Conservation (phyloP, 176 grass and related monocot genomes). For the Lolium perenne region DNA sequence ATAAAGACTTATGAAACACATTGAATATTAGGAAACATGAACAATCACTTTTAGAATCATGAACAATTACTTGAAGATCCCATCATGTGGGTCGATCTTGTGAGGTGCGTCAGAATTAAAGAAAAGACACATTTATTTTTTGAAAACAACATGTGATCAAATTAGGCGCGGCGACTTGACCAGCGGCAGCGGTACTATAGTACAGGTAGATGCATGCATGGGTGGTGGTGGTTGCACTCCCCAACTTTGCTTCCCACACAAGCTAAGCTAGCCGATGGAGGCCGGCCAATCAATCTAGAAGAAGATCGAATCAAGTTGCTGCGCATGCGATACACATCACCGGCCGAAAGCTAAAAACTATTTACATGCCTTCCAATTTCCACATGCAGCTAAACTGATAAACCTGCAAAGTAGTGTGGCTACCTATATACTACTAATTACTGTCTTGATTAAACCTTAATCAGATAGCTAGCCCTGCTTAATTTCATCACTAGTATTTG, state of each 20-base stretch:
- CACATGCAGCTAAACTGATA: slow-evolving; percentile 18
- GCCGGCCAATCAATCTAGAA: slow-evolving; percentile 42
- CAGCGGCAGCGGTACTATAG: too few species aligned
- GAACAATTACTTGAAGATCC: background rate
- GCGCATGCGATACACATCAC: background rate
- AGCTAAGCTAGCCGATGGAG: slow-evolving; percentile 46
- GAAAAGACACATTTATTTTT: slow-evolving; percentile 5
- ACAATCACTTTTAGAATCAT: too few species aligned
- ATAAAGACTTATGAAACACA: too few species aligned
- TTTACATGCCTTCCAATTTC: slow-evolving; percentile 32
- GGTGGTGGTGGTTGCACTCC: slow-evolving; percentile 22
- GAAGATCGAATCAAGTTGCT: slow-evolving; percentile 28
- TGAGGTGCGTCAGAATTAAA: background rate
- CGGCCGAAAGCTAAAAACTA: slow-evolving; percentile 40
- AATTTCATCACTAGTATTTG: background rate
- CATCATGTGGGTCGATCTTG: background rate
- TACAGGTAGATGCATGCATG: slow-evolving; percentile 7
- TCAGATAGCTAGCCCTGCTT: slow-evolving; percentile 1
- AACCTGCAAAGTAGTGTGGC: background rate
- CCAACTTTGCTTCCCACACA: slow-evolving; percentile 55
- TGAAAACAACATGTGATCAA: slow-evolving; percentile 26
- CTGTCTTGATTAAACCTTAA: background rate
- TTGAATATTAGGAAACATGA: too few species aligned
- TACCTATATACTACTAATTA: slow-evolving; percentile 14
- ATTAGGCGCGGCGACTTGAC: slow-evolving; percentile 28